Conservation (phyloP, 2,329 filamentous ascomycete genomes). For the Xylaria hypoxylon region DNA sequence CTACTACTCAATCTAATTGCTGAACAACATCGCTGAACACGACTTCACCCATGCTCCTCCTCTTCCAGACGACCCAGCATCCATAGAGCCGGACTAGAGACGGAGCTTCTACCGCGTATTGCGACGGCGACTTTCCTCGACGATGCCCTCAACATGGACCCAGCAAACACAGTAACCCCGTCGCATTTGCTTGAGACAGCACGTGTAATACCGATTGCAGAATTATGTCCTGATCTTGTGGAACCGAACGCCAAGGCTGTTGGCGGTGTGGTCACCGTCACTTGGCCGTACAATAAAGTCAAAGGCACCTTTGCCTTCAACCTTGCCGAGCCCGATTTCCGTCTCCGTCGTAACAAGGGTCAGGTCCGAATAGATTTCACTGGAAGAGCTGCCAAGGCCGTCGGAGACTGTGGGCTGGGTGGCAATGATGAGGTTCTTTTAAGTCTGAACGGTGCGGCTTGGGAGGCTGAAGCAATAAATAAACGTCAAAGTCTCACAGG, state of each 20-base stretch:
- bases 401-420: constrained; percentile 75
- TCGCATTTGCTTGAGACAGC: constrained; percentile 44
- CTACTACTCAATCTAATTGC: background rate
- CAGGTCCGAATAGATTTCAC: constrained; percentile 84
- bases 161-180: constrained; percentile 35
- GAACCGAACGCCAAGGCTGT: constrained; percentile 61
- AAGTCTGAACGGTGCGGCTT: constrained; percentile 75
- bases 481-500: constrained; percentile 60
- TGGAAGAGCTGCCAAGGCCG: constrained; percentile 75
- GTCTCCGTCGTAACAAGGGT: constrained; percentile 79
- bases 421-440: constrained; percentile 83
- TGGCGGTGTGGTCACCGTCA: constrained; percentile 81
- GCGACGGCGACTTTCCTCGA: constrained; percentile 26
- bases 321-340: constrained; percentile 86
- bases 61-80: constrained; percentile 5
- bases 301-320: constrained; percentile 80
- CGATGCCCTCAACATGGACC: constrained; percentile 46
- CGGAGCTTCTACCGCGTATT: constrained; percentile 22
- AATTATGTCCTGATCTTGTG: constrained; percentile 62
- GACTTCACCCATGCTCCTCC: constrained; percentile 18
- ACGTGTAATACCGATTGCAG: constrained; percentile 64
- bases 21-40: constrained; percentile 8
- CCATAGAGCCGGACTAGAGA: constrained; percentile 8
- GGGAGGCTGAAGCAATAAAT: constrained; percentile 65
- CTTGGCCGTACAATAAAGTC: constrained; percentile 91